These are phyloP conservation scores for Claviceps digitariae DNA, from an alignment of 2,329 filamentous ascomycete species.

Conservation along the genomic window DNA sequence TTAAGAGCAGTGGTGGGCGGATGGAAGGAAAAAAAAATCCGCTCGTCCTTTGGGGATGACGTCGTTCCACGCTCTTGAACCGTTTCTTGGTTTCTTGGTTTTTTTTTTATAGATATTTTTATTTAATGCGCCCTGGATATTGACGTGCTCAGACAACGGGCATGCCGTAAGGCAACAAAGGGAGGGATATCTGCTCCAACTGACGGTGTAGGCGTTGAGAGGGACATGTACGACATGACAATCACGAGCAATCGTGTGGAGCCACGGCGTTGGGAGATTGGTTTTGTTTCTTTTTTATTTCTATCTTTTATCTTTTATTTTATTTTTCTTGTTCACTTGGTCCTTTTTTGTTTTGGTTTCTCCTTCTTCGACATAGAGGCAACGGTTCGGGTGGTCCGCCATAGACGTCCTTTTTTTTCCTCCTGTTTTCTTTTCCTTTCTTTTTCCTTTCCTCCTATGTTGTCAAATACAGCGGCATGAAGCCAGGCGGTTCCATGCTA, in stretches of 20 bases:
- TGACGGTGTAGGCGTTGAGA: neutral
- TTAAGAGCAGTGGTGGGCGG: no score
- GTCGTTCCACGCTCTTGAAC: no score
- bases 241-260: conserved; percentile 4
- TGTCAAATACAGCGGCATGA: neutral
- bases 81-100: no score
- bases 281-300: neutral
- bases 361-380: neutral
- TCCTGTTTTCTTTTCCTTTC: neutral
- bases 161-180: neutral
- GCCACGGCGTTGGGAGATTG: conserved; percentile 1
- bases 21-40: no score
- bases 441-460: neutral
- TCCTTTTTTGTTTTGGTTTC: neutral
- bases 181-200: neutral
- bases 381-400: neutral
- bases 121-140: neutral
- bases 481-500: neutral
- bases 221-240: neutral
- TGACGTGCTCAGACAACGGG: no score
- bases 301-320: neutral
- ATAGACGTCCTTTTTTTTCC: neutral
- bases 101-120: neutral
- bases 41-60: no score
- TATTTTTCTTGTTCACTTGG: no score